Conservation (phyloP, 305 asterid species). For the Ilex paraguariensis region DNA sequence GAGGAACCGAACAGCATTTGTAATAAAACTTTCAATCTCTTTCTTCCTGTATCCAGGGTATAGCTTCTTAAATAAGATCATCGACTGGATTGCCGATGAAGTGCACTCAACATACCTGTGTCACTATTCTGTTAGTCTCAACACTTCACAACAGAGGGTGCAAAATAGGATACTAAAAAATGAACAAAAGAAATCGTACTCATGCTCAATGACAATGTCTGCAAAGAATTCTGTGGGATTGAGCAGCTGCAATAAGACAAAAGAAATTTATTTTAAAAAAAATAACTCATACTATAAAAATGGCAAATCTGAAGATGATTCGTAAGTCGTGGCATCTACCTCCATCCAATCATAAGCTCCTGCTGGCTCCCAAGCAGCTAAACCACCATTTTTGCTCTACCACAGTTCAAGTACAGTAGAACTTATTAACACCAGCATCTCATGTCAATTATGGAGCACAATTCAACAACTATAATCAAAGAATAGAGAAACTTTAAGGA, state of each 20-base stretch:
- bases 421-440: too few relatives aligned
- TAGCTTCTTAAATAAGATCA: constrained; percentile 58
- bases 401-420: not conserved
- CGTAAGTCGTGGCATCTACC: constrained; percentile 24
- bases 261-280: too few relatives aligned
- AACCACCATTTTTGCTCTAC: constrained; percentile 90
- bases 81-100: constrained; percentile 68
- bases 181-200: constrained; percentile 41
- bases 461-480: too few relatives aligned
- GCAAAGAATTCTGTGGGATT: constrained; percentile 88
- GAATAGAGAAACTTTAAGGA: too few relatives aligned
- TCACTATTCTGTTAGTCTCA: constrained; percentile 7
- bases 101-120: constrained; percentile 84
- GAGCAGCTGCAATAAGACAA: constrained; percentile 38
- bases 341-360: constrained; percentile 81
- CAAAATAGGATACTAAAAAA: not conserved
- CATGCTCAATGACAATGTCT: constrained; percentile 76
- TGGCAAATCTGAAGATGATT: not conserved
- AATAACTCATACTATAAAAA: too few relatives aligned
- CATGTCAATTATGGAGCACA: too few relatives aligned
- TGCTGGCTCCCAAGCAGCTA: constrained; percentile 94
- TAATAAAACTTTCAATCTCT: constrained; percentile 52
- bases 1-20: constrained; percentile 52
- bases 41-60: constrained; percentile 63
- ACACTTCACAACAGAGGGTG: not conserved